Evolutionary conservation across 2,329 filamentous ascomycete species (phyloP).

Genomic region (Aspergillus felis): DNA sequence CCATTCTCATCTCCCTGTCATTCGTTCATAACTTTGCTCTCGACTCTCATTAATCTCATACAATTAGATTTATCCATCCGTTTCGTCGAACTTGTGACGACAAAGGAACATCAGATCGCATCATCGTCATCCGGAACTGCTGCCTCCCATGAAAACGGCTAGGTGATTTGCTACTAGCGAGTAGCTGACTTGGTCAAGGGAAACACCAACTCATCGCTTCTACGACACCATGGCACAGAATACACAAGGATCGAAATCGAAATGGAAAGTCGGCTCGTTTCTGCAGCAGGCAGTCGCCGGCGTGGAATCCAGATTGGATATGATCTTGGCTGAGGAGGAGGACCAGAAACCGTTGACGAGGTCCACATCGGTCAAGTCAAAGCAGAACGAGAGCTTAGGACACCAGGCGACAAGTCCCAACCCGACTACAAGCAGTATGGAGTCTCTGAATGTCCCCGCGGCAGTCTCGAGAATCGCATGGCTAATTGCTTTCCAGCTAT

Average conservation of each 20-base stretch:
- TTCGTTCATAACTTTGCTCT: constrained; percentile 4
- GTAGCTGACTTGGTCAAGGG: not conserved
- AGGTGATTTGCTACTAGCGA: constrained; percentile 9
- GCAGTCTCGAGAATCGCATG: not conserved
- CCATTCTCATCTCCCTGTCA: constrained; percentile 4
- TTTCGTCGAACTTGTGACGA: constrained; percentile 4
- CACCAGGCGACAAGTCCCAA: constrained; percentile 19
- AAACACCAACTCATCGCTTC: not conserved
- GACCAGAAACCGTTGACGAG: constrained; percentile 20
- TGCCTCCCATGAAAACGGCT: constrained; percentile 11
- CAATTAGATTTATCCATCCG: not conserved
- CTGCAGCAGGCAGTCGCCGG: constrained; percentile 88
- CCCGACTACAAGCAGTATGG: constrained; percentile 27
- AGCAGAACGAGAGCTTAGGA: constrained; percentile 31
- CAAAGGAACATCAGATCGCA: constrained; percentile 8
- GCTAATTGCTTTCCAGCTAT: constrained; percentile 39
- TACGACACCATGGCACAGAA: constrained; percentile 31
- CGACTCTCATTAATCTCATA: not conserved
- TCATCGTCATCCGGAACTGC: not conserved
- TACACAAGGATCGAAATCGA: constrained; percentile 47
- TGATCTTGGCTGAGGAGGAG: constrained; percentile 76
- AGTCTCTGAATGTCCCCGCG: not conserved
- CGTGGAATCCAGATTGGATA: constrained; percentile 89
- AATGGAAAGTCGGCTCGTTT: constrained; percentile 68
- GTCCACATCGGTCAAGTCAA: constrained; percentile 23